These are phyloP conservation scores for Fusarium annulatum DNA, from an alignment of 2,329 filamentous ascomycete species.

Conservation along the genomic window DNA sequence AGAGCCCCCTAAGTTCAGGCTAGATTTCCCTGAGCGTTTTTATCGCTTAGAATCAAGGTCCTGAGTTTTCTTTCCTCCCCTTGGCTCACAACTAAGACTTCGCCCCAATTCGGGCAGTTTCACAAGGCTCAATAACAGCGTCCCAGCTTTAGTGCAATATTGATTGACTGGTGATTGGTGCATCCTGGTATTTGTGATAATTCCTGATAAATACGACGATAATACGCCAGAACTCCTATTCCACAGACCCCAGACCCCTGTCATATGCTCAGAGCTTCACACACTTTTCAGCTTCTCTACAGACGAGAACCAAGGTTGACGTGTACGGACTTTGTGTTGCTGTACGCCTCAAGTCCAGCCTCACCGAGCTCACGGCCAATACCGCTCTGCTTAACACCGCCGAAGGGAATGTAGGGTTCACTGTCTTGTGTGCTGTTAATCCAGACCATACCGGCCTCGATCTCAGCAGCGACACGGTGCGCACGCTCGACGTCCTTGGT, in stretches of 20 bases:
- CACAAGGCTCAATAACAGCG: neutral
- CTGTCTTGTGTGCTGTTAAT: constrained; percentile 53
- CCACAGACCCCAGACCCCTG: neutral
- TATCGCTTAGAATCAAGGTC: too few species aligned
- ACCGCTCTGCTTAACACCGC: constrained; percentile 45
- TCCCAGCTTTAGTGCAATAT: neutral
- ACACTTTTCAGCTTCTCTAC: constrained; percentile 11
- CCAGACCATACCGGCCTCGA: constrained; percentile 75
- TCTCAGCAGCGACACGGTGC: constrained; percentile 77
- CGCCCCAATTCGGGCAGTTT: constrained; percentile 3
- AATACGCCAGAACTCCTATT: constrained; percentile 33
- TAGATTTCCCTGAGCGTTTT: too few species aligned
- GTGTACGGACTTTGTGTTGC: constrained; percentile 42
- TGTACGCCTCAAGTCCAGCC: constrained; percentile 44
- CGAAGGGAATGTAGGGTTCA: constrained; percentile 43
- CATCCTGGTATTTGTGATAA: constrained; percentile 21
- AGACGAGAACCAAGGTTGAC: constrained; percentile 43
- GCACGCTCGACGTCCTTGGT: constrained; percentile 83
- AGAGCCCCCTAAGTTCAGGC: too few species aligned
- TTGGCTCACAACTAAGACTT: neutral
- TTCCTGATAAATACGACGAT: constrained; percentile 11
- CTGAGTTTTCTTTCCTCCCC: too few species aligned
- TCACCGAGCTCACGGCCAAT: constrained; percentile 44
- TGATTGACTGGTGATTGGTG: neutral
- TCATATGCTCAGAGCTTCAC: neutral